Conservation (phyloP, 306 rosid genomes). For the Mimosa bimucronata region DNA sequence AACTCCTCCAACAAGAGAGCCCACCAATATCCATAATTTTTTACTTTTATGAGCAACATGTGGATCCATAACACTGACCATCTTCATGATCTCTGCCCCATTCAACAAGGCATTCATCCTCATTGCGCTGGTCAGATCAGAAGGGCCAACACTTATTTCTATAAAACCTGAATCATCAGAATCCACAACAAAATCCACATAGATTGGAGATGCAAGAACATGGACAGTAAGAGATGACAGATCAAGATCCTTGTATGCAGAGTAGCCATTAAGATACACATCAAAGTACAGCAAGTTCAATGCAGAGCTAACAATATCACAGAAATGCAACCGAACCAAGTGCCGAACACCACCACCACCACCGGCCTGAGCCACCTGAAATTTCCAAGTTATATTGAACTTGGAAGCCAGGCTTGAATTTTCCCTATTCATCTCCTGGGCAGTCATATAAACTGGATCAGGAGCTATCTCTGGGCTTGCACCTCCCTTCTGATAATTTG, state of each 20-base stretch:
- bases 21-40: constrained; percentile 58
- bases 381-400: constrained; percentile 86
- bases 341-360: constrained; percentile 42
- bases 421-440: constrained; percentile 82
- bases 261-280: constrained; percentile 77
- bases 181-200: constrained; percentile 75
- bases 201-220: constrained; percentile 72
- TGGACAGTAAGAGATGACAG: constrained; percentile 64
- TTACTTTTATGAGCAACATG: constrained; percentile 37
- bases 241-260: constrained; percentile 81
- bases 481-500: constrained; percentile 72
- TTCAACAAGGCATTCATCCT: constrained; percentile 86
- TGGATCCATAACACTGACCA: constrained; percentile 47
- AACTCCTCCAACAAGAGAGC: constrained; percentile 68
- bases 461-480: constrained; percentile 79
- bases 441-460: constrained; percentile 85
- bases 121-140: constrained; percentile 66
- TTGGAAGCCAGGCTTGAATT: constrained; percentile 47
- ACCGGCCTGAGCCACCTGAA: constrained; percentile 50
- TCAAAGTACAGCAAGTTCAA: constrained; percentile 73
- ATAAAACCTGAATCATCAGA: constrained; percentile 61
- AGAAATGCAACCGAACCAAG: constrained; percentile 88
- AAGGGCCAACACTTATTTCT: constrained; percentile 85
- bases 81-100: constrained; percentile 97
- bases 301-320: constrained; percentile 78